Conservation (phyloP, 495 filamentous ascomycete species). For the Penicillium paxilli region DNA sequence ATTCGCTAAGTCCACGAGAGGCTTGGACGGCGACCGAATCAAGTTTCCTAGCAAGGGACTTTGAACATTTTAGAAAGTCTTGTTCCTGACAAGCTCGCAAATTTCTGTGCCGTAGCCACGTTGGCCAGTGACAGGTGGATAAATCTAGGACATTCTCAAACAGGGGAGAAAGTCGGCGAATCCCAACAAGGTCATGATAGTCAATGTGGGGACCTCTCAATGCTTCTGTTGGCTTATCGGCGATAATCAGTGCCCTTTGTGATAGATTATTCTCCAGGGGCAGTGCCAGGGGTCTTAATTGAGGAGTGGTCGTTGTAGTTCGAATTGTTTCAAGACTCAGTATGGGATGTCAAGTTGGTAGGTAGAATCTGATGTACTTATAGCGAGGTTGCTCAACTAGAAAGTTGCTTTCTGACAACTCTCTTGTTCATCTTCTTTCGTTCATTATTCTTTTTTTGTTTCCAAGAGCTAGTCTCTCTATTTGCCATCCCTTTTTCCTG, state of each 20-base stretch:
- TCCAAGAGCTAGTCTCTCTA: slow-evolving; percentile 12
- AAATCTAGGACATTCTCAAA: neutral
- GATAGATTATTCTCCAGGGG: neutral
- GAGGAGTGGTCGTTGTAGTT: neutral
- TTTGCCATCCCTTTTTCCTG: slow-evolving; percentile 8
- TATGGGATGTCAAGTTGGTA: neutral
- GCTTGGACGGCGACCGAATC: slow-evolving; percentile 1
- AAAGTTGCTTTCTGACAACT: neutral
- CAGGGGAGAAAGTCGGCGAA: neutral
- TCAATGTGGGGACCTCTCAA: slow-evolving; percentile 1
- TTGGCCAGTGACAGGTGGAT: neutral
- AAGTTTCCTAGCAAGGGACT: slow-evolving; percentile 2
- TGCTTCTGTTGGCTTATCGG: slow-evolving; percentile 1
- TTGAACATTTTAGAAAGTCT: neutral
- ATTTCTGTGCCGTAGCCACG: neutral
- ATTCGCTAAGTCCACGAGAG: neutral
- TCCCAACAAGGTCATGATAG: slow-evolving; percentile 6
- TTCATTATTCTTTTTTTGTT: neutral
- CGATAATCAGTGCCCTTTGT: neutral
- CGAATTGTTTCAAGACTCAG: neutral
- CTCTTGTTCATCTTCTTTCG: neutral
- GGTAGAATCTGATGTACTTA: neutral
- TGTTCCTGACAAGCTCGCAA: neutral
- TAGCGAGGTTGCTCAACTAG: neutral
- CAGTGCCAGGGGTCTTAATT: slow-evolving; percentile 1